phyloP scores from a whole-genome alignment of 306 rosid genomes.

The Trifolium repens region DNA sequence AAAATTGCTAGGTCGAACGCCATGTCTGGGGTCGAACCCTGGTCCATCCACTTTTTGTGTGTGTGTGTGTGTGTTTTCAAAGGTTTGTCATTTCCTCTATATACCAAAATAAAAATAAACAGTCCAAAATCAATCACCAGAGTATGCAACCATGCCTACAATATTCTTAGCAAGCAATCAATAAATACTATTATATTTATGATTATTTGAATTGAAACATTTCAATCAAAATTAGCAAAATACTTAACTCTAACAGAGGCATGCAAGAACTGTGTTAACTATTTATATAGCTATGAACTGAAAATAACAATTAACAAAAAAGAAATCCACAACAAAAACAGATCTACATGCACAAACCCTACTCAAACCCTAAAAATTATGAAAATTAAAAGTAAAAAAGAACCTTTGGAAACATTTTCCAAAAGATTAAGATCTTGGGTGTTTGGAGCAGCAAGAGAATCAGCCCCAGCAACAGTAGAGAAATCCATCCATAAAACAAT shows the following conservation, averaged over 20 bases:
- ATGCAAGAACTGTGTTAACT: neutral
- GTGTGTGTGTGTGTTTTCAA: no score
- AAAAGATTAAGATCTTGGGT: conserved; percentile 56
- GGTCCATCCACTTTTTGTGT: no score
- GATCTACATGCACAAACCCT: neutral
- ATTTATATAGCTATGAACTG: neutral
- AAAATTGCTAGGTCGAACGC: no score
- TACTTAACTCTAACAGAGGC: neutral
- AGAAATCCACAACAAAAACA: no score
- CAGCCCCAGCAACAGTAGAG: conserved; percentile 52
- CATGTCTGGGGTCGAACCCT: no score
- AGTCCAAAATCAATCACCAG: neutral
- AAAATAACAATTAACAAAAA: neutral
- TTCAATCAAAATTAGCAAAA: conserved; percentile 21
- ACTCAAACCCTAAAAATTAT: neutral
- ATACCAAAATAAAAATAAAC: neutral
- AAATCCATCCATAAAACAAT: conserved; percentile 65
- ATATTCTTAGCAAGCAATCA: neutral
- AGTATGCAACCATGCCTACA: neutral
- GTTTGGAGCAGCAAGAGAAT: conserved; percentile 57
- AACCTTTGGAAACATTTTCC: conserved; percentile 60
- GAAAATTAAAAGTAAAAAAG: neutral
- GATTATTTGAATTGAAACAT: neutral
- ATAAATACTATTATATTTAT: neutral
- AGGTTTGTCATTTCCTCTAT: no score